Conservation (phyloP, 768 basidiomycete genomes). For the Epithele typhae region DNA sequence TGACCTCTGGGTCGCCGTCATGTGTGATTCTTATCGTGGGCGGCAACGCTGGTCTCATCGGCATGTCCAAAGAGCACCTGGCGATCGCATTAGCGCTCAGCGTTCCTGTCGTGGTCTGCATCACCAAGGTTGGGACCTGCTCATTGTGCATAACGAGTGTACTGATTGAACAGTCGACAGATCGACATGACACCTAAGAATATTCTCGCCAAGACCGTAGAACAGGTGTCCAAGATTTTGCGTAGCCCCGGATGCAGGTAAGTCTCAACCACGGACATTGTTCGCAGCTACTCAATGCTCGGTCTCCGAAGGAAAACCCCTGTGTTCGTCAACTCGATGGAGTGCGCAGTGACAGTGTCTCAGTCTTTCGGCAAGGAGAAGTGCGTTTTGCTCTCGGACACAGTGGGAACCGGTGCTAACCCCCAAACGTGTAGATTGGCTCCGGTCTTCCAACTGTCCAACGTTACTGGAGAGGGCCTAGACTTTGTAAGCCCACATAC, state of each 20-base stretch:
- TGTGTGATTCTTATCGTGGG: constrained; percentile 93
- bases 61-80: constrained; percentile 95
- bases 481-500: constrained; percentile 49
- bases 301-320: constrained; percentile 64
- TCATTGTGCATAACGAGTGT: neutral
- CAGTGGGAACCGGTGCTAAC: no score
- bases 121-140: constrained; percentile 75
- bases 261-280: constrained; percentile 15
- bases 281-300: neutral
- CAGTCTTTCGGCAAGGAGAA: constrained; percentile 69
- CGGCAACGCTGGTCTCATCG: constrained; percentile 87
- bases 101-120: constrained; percentile 89
- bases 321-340: constrained; percentile 78
- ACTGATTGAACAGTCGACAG: constrained; percentile 29
- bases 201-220: constrained; percentile 85
- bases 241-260: constrained; percentile 90
- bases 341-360: constrained; percentile 77
- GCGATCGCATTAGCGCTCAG: constrained; percentile 91
- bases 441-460: constrained; percentile 89
- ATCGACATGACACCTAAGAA: constrained; percentile 98
- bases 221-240: constrained; percentile 89
- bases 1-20: constrained; percentile 91
- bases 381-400: constrained; percentile 32
- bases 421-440: constrained; percentile 77
- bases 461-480: constrained; percentile 91